phyloP scores from a whole-genome alignment of 371 early-diverging fungal species.

The Apophysomyces variabilis region DNA sequence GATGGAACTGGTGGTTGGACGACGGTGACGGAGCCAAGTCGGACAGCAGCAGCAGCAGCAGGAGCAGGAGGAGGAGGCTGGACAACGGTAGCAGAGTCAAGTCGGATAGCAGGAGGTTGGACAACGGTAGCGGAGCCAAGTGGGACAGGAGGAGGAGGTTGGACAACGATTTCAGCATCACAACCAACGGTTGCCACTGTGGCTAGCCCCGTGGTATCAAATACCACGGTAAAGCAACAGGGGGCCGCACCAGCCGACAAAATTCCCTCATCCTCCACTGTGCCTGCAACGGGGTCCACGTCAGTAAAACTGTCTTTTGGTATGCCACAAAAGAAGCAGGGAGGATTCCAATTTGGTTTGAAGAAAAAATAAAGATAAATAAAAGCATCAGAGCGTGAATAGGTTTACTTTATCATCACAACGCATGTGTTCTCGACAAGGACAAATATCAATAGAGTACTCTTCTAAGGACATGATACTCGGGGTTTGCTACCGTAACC shows the following conservation, averaged over 20 bases:
- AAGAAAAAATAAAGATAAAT: slow-evolving; percentile 33
- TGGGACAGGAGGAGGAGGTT: background rate
- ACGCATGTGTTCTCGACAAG: too few relatives aligned
- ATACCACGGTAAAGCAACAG: background rate
- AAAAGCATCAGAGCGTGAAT: background rate
- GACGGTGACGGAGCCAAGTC: background rate
- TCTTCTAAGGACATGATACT: too few relatives aligned
- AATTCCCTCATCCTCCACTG: background rate
- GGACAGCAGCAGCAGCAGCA: slow-evolving; percentile 8
- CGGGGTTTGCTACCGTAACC: too few relatives aligned
- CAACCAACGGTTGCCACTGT: background rate
- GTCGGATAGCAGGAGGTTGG: background rate
- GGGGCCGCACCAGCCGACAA: background rate
- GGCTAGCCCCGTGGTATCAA: background rate
- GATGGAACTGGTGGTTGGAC: too few relatives aligned
- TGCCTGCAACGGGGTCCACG: slow-evolving; percentile 1
- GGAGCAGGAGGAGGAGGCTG: slow-evolving; percentile 14
- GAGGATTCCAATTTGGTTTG: slow-evolving; percentile 42
- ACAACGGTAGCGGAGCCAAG: slow-evolving; percentile 6
- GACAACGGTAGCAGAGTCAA: slow-evolving; percentile 6
- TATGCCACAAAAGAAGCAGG: slow-evolving; percentile 26
- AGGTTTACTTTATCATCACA: too few relatives aligned
- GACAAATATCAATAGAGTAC: too few relatives aligned
- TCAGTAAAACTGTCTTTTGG: slow-evolving; percentile 37
- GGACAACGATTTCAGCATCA: slow-evolving; percentile 3